Conservation (phyloP, 768 basidiomycete species). For the Panus rudis region DNA sequence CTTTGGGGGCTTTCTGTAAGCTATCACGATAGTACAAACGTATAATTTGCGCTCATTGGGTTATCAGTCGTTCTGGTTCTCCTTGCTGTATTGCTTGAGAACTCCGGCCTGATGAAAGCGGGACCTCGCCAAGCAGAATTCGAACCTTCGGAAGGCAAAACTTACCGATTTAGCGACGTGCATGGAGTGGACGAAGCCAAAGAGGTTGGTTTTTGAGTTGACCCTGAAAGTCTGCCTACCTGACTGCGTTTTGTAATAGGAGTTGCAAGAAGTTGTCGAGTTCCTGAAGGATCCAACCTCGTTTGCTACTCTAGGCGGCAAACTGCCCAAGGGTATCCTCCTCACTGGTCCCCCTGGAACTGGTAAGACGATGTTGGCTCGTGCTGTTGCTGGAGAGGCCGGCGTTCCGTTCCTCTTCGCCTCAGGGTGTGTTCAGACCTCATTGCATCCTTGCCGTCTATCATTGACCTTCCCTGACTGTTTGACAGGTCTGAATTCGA, state of each 20-base stretch:
- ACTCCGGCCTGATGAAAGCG: slow-evolving; percentile 87
- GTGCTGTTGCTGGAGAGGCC: slow-evolving; percentile 96
- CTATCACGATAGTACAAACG: slow-evolving; percentile 9
- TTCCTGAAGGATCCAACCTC: slow-evolving; percentile 91
- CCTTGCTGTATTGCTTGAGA: slow-evolving; percentile 85
- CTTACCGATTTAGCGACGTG: slow-evolving; percentile 89
- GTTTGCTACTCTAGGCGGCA: slow-evolving; percentile 89
- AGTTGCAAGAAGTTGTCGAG: slow-evolving; percentile 89
- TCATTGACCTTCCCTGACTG: slow-evolving; percentile 8
- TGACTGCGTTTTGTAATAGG: slow-evolving; percentile 35
- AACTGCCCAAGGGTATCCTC: slow-evolving; percentile 88
- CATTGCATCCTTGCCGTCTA: slow-evolving; percentile 6
- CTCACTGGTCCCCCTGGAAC: slow-evolving; percentile 91
- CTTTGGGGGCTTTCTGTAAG: slow-evolving; percentile 63
- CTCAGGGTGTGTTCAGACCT: slow-evolving; percentile 53
- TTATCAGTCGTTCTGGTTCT: slow-evolving; percentile 71
- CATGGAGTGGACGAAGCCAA: slow-evolving; percentile 98
- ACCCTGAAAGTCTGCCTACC: too few species aligned
- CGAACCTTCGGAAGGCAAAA: slow-evolving; percentile 71
- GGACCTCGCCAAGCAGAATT: slow-evolving; percentile 78
- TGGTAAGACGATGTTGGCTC: slow-evolving; percentile 96
- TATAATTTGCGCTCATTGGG: background rate
- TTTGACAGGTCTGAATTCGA: slow-evolving; percentile 79
- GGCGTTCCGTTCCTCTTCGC: slow-evolving; percentile 97
- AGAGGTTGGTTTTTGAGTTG: slow-evolving; percentile 45